Evolutionary conservation across 2,329 filamentous ascomycete species (phyloP), one percentile per base, ranked within the genome.

Genomic region (Ascochyta koolunga): DNA sequence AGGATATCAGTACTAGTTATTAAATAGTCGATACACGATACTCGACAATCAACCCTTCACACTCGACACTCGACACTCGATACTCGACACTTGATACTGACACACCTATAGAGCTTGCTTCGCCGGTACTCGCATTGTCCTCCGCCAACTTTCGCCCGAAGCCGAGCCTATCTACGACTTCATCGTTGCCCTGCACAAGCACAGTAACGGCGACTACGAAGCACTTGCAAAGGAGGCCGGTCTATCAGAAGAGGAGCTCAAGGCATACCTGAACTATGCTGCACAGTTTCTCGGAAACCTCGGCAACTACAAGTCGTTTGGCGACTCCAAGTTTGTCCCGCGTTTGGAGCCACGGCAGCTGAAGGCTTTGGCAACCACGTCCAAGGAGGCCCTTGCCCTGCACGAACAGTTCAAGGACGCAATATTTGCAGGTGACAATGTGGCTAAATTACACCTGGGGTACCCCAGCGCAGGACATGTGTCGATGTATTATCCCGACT

Each of bases 141-240:
- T 84, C 24, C 79, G 81, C 35, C 82, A 83, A 65, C 73, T 80
- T 24, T 82, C 79, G 4, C 74, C 77, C 25, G 82, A 84, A 62
- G 78, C 79, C 4, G 80, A 80, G 59, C 63, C 66, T 33, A 82
- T 83, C 50, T 83, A 82, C 60, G 82, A 84, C 65, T 80, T 84
- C 66, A 82, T 84, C 38, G 67, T 83, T 48, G 73, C 77, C 8
- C 68, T 84, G 9, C 78, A 83, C 66, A 76, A 77, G 56, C 65
- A 72, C 44, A 76, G 74, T 64, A 71, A 77, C 42, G 82, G 82
- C 25, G 74, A 82, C 60, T 84, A 82, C 76, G 70, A 78, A 31
- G 63, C 69, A 10, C 70, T 81, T 7, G 72, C 76, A 42, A 72
- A 77, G 35, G 67, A 78, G 15, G 73, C 78, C 9, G 75, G 76